These are phyloP conservation scores for Jimgerdemannia lactiflua DNA, from an alignment of 192 early-diverging fungal species.

Conservation along the genomic window DNA sequence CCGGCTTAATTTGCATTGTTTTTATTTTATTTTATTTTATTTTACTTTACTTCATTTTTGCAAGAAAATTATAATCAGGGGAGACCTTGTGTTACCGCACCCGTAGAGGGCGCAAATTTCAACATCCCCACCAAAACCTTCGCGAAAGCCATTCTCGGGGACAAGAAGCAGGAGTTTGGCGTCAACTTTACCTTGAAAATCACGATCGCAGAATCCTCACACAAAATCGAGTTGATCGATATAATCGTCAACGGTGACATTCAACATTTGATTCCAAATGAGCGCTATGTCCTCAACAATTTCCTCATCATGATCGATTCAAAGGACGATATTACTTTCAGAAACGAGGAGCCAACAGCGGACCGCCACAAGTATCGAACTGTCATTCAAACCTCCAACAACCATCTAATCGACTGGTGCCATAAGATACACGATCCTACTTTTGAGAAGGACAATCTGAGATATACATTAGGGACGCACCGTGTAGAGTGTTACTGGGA, in stretches of 20 bases:
- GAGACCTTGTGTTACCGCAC: neutral
- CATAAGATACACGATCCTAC: neutral
- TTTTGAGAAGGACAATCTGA: neutral
- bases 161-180: neutral
- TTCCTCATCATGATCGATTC: too few relatives aligned
- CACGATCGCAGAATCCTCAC: neutral
- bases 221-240: neutral
- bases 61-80: neutral
- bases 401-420: neutral
- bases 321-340: neutral
- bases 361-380: neutral
- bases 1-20: too few relatives aligned
- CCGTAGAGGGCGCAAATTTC: neutral
- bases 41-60: too few relatives aligned
- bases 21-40: too few relatives aligned
- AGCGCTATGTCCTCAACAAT: too few relatives aligned
- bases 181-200: neutral
- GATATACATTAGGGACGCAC: neutral
- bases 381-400: neutral
- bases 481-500: neutral
- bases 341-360: neutral
- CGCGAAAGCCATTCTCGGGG: neutral
- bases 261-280: neutral
- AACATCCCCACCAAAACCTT: neutral
- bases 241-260: neutral